Percentiles rank a stretch among this genome's conserved stretches.
phyloP scores from a whole-genome alignment of 805 yeast genomes.

The Metschnikowia aberdeeniae region DNA sequence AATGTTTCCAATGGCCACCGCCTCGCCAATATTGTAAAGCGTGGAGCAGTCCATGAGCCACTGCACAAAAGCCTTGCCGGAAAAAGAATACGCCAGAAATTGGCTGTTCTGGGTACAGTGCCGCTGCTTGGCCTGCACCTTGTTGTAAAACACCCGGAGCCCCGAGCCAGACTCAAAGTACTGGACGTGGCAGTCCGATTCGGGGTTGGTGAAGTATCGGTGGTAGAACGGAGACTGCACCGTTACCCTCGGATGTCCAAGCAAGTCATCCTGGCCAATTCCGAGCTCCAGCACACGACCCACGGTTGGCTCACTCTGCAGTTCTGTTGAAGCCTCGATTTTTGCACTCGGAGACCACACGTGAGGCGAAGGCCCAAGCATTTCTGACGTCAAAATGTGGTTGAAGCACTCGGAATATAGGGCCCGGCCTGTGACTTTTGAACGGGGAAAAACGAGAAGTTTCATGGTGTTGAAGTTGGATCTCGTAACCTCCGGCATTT shows the following conservation, averaged over 20 bases:
- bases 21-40: constrained; percentile 49
- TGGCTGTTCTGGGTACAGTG: constrained; percentile 5
- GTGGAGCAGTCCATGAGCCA: constrained; percentile 93
- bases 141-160: constrained; percentile 51
- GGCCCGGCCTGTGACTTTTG: constrained; percentile 49
- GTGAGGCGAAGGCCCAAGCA: constrained; percentile 68
- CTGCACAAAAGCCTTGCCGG: constrained; percentile 77
- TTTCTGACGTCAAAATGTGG: constrained; percentile 54
- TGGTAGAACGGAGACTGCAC: constrained; percentile 57
- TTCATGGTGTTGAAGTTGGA: constrained; percentile 70
- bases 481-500: constrained; percentile 44
- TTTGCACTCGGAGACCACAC: constrained; percentile 58
- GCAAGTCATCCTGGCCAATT: not conserved
- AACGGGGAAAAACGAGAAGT: constrained; percentile 62
- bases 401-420: constrained; percentile 60
- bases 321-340: constrained; percentile 23
- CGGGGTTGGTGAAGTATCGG: constrained; percentile 81
- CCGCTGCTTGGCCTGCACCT: constrained; percentile 21
- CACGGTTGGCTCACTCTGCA: not conserved
- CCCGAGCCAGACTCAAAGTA: constrained; percentile 70
- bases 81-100: constrained; percentile 42
- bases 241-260: constrained; percentile 25
- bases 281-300: not conserved
- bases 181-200: constrained; percentile 75
- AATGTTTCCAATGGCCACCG: constrained; percentile 48